phyloP scores from a whole-genome alignment of 164 flowering plant species.

The Sextonia rubra region DNA sequence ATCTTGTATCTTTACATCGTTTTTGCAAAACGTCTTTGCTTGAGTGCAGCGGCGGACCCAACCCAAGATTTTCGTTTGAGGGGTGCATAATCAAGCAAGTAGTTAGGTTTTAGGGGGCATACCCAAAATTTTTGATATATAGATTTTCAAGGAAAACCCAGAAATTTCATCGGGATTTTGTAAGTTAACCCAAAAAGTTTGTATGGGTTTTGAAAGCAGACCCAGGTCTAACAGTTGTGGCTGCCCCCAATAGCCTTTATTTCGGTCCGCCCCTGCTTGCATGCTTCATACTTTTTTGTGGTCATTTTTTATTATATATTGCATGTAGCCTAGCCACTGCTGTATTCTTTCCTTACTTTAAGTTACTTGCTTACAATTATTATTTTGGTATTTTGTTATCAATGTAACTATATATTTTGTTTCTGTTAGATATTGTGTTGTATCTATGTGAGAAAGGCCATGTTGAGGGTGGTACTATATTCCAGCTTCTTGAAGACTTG shows the following conservation, averaged over 20 bases:
- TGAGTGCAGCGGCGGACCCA: too few relatives aligned
- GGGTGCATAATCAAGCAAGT: too few relatives aligned
- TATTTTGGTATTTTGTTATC: background rate
- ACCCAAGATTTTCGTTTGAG: too few relatives aligned
- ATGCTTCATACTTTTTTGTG: background rate
- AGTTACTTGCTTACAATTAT: constrained; percentile 1
- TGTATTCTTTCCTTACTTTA: background rate
- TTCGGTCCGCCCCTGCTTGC: too few relatives aligned
- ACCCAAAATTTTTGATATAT: too few relatives aligned
- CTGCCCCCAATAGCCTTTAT: too few relatives aligned
- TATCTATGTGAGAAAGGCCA: constrained; percentile 97
- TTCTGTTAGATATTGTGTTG: constrained; percentile 70
- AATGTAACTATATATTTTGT: background rate
- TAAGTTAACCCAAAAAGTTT: too few relatives aligned
- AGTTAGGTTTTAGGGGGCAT: too few relatives aligned
- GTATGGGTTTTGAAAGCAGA: too few relatives aligned
- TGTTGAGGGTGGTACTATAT: constrained; percentile 97
- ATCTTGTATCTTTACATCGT: background rate
- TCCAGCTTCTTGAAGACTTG: constrained; percentile 95
- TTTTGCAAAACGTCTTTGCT: background rate
- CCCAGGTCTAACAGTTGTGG: too few relatives aligned
- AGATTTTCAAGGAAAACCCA: too few relatives aligned
- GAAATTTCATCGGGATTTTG: too few relatives aligned
- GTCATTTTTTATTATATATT: background rate
- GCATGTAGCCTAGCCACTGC: background rate